Base-by-base conservation (phyloP, 176 grass and related monocot species). In the Aegilops bicornis region DNA sequence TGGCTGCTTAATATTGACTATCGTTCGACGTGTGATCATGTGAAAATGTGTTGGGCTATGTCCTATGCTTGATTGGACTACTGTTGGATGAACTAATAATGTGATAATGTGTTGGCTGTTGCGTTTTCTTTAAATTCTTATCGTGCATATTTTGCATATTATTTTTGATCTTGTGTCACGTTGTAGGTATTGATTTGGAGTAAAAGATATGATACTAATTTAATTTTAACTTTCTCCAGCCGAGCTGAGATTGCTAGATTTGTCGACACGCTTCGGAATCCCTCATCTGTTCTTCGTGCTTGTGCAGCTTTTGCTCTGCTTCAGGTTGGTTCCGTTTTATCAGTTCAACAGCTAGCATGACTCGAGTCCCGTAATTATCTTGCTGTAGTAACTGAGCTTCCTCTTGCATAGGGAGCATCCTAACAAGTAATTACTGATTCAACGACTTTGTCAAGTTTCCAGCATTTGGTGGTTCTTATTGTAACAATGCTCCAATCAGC, bases 281-380 rank as follows among this genome's bases (percentile, higher is more conserved):
- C 87, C 69, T 96, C 92, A 31, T 85, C 85, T 4, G 84, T 97
- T 87, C 97, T 99, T 82, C 92, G 97, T 86, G 89, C 92, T 58
- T 99, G 97, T 90, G 97, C 97, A 81, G 97, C 97, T 60, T 99
- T 99, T 93, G 97, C 97, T 77, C 97, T 99, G 88, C 90, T 99
- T 80, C 97, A 99, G 97, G 97, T 99, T 91, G 69, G 83, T 79
- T 79, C 79, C 19, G 15, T 70, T 80, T 73, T 58, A 79, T 22
- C 22, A 25, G 48, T 17, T 90, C 39, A 60, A 19, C 30, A 15
- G 54, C 12, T 77, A 42, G 61, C 59, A 63, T 50, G 77, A 69
- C 68, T 84, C 70, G 29, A 84, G 15, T 23, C 10, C 14, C 66
- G 29, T 47, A 60, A 3, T 69, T 40, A 2, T 69, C 24, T 23